Conservation (phyloP, 139 green algal species). For the Chlamydomonas sp. region DNA sequence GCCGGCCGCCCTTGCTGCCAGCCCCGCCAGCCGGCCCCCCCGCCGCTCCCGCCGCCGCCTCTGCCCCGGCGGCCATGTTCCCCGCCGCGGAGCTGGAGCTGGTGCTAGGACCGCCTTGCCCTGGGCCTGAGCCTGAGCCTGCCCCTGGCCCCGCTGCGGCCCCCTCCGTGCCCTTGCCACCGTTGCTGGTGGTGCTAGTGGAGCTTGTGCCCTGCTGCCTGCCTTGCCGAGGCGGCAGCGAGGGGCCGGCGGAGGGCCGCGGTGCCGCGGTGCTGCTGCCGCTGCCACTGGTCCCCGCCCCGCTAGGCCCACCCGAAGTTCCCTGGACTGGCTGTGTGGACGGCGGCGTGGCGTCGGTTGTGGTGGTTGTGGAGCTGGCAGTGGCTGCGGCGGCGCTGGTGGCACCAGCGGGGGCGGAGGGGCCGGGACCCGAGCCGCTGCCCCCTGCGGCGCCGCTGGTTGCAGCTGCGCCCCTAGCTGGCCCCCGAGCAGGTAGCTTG, state of each 20-base stretch:
- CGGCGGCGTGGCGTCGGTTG: neutral
- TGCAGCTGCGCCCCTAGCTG: neutral
- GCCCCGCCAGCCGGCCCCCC: neutral
- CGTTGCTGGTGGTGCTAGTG: too few relatives aligned
- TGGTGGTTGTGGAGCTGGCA: neutral
- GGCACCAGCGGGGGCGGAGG: neutral
- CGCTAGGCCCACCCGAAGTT: too few relatives aligned
- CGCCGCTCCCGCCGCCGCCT: neutral
- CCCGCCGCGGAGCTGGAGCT: neutral
- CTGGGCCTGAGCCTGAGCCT: too few relatives aligned
- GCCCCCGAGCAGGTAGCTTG: neutral
- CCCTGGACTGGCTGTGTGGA: neutral
- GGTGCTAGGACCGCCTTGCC: neutral
- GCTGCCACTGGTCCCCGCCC: too few relatives aligned
- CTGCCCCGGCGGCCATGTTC: neutral
- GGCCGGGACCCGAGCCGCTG: too few relatives aligned
- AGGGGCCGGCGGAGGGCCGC: too few relatives aligned
- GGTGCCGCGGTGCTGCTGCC: too few relatives aligned
- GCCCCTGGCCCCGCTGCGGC: too few relatives aligned
- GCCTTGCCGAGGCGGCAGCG: too few relatives aligned
- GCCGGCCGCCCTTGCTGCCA: neutral
- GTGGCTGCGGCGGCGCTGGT: neutral
- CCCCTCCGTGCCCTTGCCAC: too few relatives aligned
- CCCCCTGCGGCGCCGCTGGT: neutral
- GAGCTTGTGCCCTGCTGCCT: too few relatives aligned